These are phyloP conservation scores for Boletales sp. DNA, from an alignment of 768 basidiomycete species.

Conservation along the genomic window DNA sequence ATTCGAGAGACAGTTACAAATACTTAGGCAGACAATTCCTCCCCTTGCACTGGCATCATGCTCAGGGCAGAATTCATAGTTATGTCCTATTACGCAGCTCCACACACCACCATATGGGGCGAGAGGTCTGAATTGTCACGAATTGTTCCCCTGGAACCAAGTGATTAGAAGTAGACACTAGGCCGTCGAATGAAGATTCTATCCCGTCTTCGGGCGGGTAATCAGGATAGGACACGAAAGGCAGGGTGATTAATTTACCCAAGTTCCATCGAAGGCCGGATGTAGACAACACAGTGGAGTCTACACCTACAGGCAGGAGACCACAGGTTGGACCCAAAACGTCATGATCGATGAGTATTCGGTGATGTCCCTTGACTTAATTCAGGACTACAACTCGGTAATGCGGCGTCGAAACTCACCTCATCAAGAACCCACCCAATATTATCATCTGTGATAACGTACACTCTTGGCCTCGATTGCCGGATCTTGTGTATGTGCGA, in stretches of 20 bases:
- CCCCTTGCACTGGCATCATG: background rate
- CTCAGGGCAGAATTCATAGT: background rate
- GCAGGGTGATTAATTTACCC: slow-evolving; percentile 41
- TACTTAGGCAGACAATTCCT: too few species aligned
- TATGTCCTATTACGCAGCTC: slow-evolving; percentile 44
- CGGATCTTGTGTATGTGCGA: slow-evolving; percentile 82
- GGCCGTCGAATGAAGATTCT: slow-evolving; percentile 76
- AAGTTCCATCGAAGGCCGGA: slow-evolving; percentile 88
- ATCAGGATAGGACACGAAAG: slow-evolving; percentile 2
- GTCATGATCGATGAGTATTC: slow-evolving; percentile 68
- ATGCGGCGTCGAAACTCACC: slow-evolving; percentile 39
- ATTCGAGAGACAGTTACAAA: too few species aligned
- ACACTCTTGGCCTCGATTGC: slow-evolving; percentile 52
- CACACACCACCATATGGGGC: slow-evolving; percentile 88
- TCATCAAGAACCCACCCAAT: slow-evolving; percentile 84
- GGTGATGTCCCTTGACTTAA: slow-evolving; percentile 69
- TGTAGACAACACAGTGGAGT: slow-evolving; percentile 73
- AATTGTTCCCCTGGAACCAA: slow-evolving; percentile 60
- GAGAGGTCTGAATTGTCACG: slow-evolving; percentile 73
- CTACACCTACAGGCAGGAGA: slow-evolving; percentile 87
- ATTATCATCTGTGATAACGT: slow-evolving; percentile 85
- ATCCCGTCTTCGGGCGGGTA: slow-evolving; percentile 42
- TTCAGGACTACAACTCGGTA: background rate
- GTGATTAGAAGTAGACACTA: slow-evolving; percentile 94
- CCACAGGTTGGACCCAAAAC: slow-evolving; percentile 88